phyloP scores from a whole-genome alignment of 305 asterid genomes.

The Andrographis paniculata region DNA sequence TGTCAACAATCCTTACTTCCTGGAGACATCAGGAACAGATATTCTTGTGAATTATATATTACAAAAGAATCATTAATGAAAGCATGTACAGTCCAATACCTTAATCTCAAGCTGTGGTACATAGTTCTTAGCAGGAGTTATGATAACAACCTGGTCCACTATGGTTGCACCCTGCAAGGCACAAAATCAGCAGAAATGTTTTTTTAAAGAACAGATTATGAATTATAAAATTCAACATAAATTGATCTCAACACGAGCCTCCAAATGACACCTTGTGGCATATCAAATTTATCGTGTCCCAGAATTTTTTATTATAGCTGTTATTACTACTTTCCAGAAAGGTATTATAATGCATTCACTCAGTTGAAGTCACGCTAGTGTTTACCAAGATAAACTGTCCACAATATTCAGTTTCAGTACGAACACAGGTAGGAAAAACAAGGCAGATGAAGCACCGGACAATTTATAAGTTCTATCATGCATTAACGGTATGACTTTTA shows the following conservation, averaged over 20 bases:
- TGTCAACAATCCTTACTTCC: slow-evolving; percentile 62
- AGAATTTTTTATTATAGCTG: too few relatives aligned
- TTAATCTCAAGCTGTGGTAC: slow-evolving; percentile 32
- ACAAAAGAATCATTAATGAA: background rate
- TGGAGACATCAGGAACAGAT: slow-evolving; percentile 22
- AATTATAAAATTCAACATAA: background rate
- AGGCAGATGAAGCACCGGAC: background rate
- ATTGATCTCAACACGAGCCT: background rate
- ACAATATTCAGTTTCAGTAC: too few relatives aligned
- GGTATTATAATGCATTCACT: too few relatives aligned
- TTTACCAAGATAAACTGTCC: too few relatives aligned
- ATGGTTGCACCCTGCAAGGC: slow-evolving; percentile 64
- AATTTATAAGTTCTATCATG: background rate
- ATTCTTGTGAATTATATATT: background rate
- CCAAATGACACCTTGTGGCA: too few relatives aligned
- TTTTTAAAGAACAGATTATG: slow-evolving; percentile 3
- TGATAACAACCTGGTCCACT: slow-evolving; percentile 60
- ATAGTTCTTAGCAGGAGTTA: slow-evolving; percentile 44
- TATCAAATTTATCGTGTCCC: too few relatives aligned
- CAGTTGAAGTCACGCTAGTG: too few relatives aligned
- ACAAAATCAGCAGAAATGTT: slow-evolving; percentile 2
- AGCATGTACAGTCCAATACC: slow-evolving; percentile 23
- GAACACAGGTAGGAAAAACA: background rate
- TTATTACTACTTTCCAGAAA: too few relatives aligned
- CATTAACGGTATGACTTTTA: background rate